Evolutionary conservation across 257 asterid species (phyloP).

Genomic region (Solanum sitiens): DNA sequence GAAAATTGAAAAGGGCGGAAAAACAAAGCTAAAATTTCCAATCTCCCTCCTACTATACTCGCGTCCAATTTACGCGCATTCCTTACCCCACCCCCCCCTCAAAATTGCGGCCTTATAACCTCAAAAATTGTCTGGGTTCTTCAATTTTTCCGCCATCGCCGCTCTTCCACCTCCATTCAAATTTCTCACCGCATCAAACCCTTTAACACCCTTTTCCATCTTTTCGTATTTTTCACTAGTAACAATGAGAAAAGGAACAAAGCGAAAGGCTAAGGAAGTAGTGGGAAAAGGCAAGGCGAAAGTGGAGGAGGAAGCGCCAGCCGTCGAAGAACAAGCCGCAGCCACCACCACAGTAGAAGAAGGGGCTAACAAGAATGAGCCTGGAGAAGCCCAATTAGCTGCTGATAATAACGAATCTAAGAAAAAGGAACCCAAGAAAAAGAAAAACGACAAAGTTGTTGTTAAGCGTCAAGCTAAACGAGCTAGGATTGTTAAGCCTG

Average conservation of each 20-base stretch:
- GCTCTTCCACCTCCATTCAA: constrained; percentile 19
- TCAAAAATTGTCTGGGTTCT: neutral
- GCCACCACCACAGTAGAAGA: neutral
- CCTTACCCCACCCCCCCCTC: neutral
- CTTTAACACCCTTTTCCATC: neutral
- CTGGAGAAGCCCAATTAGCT: constrained; percentile 5
- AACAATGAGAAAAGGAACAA: constrained; percentile 54
- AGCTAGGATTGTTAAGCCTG: constrained; percentile 28
- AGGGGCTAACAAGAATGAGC: neutral
- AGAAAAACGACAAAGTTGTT: constrained; percentile 2
- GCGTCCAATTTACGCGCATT: neutral
- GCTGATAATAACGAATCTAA: constrained; percentile 14
- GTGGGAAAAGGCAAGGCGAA: constrained; percentile 2
- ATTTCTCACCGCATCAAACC: constrained; percentile 17
- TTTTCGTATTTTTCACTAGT: neutral
- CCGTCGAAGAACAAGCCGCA: neutral
- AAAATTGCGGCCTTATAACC: neutral
- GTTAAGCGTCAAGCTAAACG: constrained; percentile 38
- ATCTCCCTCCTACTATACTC: neutral
- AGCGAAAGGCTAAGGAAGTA: constrained; percentile 42
- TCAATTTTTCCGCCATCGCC: constrained; percentile 25
- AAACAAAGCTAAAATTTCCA: neutral
- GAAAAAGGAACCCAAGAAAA: constrained; percentile 3
- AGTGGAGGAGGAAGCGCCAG: neutral
- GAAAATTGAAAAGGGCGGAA: neutral